Conservation (phyloP, 805 yeast species). For the Starmerella potacharoeniae region DNA sequence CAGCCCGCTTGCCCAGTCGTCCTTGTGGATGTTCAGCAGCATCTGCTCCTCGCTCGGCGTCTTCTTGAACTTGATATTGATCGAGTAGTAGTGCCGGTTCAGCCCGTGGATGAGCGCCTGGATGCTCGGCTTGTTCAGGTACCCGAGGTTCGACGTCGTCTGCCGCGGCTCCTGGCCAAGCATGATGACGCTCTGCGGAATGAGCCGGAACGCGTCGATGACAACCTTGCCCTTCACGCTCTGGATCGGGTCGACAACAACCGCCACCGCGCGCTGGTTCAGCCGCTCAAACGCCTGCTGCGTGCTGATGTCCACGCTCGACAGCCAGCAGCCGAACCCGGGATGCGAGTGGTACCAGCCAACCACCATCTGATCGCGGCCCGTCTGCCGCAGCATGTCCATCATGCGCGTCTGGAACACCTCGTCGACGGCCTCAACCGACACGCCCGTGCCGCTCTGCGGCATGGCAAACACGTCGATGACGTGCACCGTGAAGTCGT, state of each 20-base stretch:
- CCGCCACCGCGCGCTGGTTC: slow-evolving; percentile 93
- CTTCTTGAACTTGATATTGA: slow-evolving; percentile 88
- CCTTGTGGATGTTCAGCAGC: slow-evolving; percentile 88
- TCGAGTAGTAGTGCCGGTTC: slow-evolving; percentile 91
- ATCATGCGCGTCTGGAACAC: slow-evolving; percentile 98
- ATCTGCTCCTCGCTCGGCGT: slow-evolving; percentile 85
- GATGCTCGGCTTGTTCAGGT: slow-evolving; percentile 88
- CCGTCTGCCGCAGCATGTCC: slow-evolving; percentile 98
- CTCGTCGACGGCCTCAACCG: slow-evolving; percentile 98
- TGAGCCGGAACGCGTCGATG: slow-evolving; percentile 92
- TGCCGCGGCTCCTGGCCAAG: slow-evolving; percentile 97
- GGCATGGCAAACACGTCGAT: slow-evolving; percentile 99
- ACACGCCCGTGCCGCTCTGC: slow-evolving; percentile 88
- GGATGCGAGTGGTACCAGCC: slow-evolving; percentile 99
- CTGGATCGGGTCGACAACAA: slow-evolving; percentile 96
- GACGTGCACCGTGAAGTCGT: slow-evolving; percentile 92
- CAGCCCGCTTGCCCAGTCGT: slow-evolving; percentile 90
- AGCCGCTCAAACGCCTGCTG: slow-evolving; percentile 96
- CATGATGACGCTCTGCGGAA: slow-evolving; percentile 77
- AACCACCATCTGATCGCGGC: slow-evolving; percentile 98
- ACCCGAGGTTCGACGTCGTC: slow-evolving; percentile 90
- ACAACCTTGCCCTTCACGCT: slow-evolving; percentile 98
- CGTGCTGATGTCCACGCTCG: slow-evolving; percentile 93
- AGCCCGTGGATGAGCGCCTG: slow-evolving; percentile 95
- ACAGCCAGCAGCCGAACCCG: slow-evolving; percentile 99